Evolutionary conservation across 2,329 filamentous ascomycete genomes (phyloP).

Genomic region (Diaporthe vaccinii): DNA sequence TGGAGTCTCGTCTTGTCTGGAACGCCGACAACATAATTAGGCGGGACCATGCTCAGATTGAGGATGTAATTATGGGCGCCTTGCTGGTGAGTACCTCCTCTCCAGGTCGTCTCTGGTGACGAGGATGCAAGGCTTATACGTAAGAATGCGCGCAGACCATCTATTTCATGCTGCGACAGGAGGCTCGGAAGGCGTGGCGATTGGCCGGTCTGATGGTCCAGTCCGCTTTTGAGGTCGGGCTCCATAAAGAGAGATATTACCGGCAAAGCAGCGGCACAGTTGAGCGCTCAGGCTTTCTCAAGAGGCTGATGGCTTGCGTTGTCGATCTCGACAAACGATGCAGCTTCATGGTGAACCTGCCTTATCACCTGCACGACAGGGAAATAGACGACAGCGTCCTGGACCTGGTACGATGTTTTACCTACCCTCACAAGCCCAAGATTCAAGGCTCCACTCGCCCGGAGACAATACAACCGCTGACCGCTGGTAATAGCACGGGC

Average conservation of each 20-base stretch:
- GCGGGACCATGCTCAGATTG: neutral
- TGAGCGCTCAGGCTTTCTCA: neutral
- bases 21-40: conserved; percentile 14
- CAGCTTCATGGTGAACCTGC: conserved; percentile 7
- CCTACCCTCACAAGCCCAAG: neutral
- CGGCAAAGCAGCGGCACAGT: neutral
- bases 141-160: neutral
- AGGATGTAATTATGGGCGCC: conserved; percentile 3
- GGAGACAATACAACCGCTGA: neutral
- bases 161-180: neutral
- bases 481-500: neutral
- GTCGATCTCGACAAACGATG: conserved; percentile 15
- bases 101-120: neutral
- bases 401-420: neutral
- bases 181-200: conserved; percentile 10
- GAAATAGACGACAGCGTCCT: conserved; percentile 10
- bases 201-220: conserved; percentile 1
- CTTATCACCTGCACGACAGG: neutral
- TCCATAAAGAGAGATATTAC: conserved; percentile 1
- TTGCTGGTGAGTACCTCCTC: neutral
- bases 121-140: neutral
- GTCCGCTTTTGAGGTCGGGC: conserved; percentile 12
- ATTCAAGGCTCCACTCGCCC: too few relatives aligned
- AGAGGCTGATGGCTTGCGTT: conserved; percentile 1
- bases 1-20: conserved; percentile 5